A percentile compares a stretch with the other conserved stretches of the same genome.
Evolutionary conservation across 345 rosid species (phyloP).

Genomic region (Citrus cavaleriei): DNA sequence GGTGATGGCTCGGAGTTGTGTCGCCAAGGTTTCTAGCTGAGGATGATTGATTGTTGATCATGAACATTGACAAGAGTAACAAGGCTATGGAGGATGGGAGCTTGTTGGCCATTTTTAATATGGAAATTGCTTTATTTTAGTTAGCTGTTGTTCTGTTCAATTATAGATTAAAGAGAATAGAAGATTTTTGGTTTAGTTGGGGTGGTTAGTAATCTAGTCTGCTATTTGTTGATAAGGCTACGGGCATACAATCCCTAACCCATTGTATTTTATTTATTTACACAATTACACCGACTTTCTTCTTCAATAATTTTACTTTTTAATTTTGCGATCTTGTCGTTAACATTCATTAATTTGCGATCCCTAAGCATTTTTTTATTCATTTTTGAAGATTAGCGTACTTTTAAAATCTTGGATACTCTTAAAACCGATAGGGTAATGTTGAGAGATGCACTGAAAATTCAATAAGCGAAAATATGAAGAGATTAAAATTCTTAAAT

Average conservation of each 20-base stretch:
- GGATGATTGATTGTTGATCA: conserved; percentile 19
- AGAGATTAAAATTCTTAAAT: too few species aligned
- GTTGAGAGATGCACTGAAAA: too few species aligned
- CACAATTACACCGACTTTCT: background rate
- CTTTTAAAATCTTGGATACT: too few species aligned
- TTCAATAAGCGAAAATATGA: too few species aligned
- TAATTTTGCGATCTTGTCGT: too few species aligned
- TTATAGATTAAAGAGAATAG: conserved; percentile 14
- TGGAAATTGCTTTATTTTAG: background rate
- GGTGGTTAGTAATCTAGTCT: background rate
- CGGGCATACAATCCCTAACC: too few species aligned
- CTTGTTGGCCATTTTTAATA: conserved; percentile 4
- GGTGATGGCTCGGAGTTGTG: conserved; percentile 1
- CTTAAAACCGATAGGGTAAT: too few species aligned
- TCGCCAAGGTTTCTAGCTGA: conserved; percentile 34
- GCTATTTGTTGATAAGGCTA: too few species aligned
- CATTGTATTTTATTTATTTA: too few species aligned
- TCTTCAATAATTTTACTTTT: background rate
- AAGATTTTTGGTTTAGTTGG: conserved; percentile 16
- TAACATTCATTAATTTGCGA: too few species aligned
- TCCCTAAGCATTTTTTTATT: too few species aligned
- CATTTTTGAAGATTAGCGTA: too few species aligned
- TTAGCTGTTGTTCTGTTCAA: background rate
- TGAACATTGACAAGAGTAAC: conserved; percentile 14
- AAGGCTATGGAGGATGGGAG: background rate